phyloP scores from a whole-genome alignment of 176 grass and related monocot species.

The Phoenix dactylifera region DNA sequence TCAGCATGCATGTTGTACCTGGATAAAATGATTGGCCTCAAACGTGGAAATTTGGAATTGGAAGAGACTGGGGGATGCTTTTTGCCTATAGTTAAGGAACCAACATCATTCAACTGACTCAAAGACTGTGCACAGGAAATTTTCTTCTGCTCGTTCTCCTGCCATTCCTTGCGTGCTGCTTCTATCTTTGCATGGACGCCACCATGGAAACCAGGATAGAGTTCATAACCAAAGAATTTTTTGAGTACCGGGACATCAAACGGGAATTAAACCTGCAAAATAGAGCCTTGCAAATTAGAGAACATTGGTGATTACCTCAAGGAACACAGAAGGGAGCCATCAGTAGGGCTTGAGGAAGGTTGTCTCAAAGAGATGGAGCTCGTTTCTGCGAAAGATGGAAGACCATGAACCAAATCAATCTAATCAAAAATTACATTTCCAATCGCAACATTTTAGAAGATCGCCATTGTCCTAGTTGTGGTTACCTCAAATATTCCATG shows the following conservation, averaged over 20 bases:
- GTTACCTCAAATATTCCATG: conserved; percentile 17
- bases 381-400: conserved; percentile 9
- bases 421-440: too few relatives aligned
- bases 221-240: conserved; percentile 56
- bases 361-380: conserved; percentile 16
- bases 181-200: conserved; percentile 58
- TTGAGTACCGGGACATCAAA: conserved; percentile 46
- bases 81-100: too few relatives aligned
- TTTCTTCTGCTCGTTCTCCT: conserved; percentile 60
- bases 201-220: conserved; percentile 74
- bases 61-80: too few relatives aligned
- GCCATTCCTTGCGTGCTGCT: conserved; percentile 50
- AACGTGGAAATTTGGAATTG: too few relatives aligned
- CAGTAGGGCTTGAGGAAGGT: neutral
- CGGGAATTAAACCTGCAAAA: neutral
- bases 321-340: conserved; percentile 14
- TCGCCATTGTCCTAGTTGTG: too few relatives aligned
- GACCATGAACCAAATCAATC: neutral
- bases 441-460: too few relatives aligned
- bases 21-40: too few relatives aligned
- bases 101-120: too few relatives aligned
- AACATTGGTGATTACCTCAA: conserved; percentile 5
- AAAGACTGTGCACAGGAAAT: neutral
- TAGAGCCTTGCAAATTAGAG: too few relatives aligned
- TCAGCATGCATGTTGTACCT: too few relatives aligned